Conservation (phyloP, 495 filamentous ascomycete species). For the Neurospora pannonica region DNA sequence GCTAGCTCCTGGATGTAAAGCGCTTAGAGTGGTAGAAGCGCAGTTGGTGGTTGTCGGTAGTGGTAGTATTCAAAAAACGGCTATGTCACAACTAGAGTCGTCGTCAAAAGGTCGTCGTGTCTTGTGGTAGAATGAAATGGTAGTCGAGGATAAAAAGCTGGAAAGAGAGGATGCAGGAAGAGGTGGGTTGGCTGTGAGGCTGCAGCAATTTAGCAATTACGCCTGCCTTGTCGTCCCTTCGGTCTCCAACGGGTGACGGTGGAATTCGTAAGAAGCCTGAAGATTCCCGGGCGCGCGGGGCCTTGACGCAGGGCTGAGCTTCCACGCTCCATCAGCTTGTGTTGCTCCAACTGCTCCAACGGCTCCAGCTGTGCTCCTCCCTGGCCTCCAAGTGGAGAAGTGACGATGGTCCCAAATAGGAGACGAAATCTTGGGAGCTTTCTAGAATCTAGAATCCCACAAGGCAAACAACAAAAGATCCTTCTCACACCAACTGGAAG, state of each 20-base stretch:
- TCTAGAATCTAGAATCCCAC: neutral
- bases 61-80: neutral
- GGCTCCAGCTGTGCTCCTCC: neutral
- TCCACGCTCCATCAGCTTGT: neutral
- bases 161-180: neutral
- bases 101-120: neutral
- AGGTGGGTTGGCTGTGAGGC: slow-evolving; percentile 14
- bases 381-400: neutral
- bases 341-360: neutral
- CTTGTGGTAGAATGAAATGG: neutral
- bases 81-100: neutral
- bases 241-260: slow-evolving; percentile 12
- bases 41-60: neutral
- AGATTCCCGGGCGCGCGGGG: slow-evolving; percentile 16
- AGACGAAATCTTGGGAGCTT: neutral
- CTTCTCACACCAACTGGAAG: neutral
- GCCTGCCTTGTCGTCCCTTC: slow-evolving; percentile 4
- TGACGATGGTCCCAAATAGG: neutral
- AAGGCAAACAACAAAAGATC: neutral
- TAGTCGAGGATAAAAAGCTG: neutral
- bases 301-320: slow-evolving; percentile 7
- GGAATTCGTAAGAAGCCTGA: slow-evolving; percentile 29
- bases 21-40: neutral
- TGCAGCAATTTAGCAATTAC: slow-evolving; percentile 10
- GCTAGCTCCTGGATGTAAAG: neutral